Evolutionary conservation across 768 basidiomycete species (phyloP).

Genomic region (Dioszegia crocea): DNA sequence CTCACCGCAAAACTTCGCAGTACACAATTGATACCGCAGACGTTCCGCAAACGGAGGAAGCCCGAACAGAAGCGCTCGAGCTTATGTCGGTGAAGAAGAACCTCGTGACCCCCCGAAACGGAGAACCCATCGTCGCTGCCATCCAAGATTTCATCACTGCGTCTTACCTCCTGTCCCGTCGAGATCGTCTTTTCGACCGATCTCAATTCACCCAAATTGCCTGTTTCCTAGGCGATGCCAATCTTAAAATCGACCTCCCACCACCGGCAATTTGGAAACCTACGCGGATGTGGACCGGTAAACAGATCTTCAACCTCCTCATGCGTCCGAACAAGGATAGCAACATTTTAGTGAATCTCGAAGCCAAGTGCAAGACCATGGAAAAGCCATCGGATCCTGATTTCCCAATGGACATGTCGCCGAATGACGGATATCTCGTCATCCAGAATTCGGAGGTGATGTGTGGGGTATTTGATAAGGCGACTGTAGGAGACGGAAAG

Average conservation of each 20-base stretch:
- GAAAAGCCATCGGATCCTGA: constrained; percentile 50
- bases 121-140: constrained; percentile 97
- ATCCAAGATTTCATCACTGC: constrained; percentile 99
- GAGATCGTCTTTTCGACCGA: constrained; percentile 88
- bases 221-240: constrained; percentile 86
- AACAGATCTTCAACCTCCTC: constrained; percentile 95
- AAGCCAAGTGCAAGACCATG: constrained; percentile 83
- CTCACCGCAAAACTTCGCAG: background rate
- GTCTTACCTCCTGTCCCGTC: constrained; percentile 86
- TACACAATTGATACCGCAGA: constrained; percentile 55
- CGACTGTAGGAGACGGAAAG: constrained; percentile 94
- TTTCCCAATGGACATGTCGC: constrained; percentile 72
- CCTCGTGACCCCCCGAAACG: constrained; percentile 94
- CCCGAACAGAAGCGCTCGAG: constrained; percentile 90
- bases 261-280: constrained; percentile 94
- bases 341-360: constrained; percentile 85
- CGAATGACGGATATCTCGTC: constrained; percentile 97
- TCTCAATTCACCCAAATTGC: constrained; percentile 95
- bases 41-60: constrained; percentile 98
- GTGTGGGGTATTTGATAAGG: constrained; percentile 99
- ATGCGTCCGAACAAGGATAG: constrained; percentile 87
- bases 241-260: constrained; percentile 88
- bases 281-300: constrained; percentile 90
- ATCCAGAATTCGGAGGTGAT: constrained; percentile 97
- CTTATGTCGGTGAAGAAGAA: constrained; percentile 97